phyloP scores from a whole-genome alignment of 2,329 filamentous ascomycete species.

The Xylariaceae sp. region DNA sequence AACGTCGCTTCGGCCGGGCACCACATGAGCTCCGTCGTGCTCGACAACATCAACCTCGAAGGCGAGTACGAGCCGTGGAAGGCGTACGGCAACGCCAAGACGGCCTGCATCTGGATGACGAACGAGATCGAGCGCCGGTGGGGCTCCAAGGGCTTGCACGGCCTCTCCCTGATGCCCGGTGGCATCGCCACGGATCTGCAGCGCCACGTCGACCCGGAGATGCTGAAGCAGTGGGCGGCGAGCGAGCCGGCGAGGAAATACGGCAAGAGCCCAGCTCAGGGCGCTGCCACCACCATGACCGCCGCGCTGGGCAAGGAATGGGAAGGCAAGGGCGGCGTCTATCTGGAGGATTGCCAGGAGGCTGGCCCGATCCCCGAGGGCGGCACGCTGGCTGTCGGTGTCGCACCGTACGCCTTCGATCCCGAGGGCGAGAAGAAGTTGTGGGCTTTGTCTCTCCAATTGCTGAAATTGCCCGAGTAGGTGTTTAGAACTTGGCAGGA shows the following conservation, averaged over 20 bases:
- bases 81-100: slow-evolving; percentile 37
- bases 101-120: slow-evolving; percentile 41
- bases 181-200: background rate
- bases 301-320: slow-evolving; percentile 34
- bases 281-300: slow-evolving; percentile 37
- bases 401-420: slow-evolving; percentile 9
- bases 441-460: slow-evolving; percentile 13
- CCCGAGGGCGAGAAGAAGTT: slow-evolving; percentile 8
- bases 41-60: slow-evolving; percentile 12
- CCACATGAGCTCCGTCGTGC: slow-evolving; percentile 5
- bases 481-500: too few relatives aligned
- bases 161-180: slow-evolving; percentile 21
- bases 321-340: slow-evolving; percentile 15
- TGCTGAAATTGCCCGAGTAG: too few relatives aligned
- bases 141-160: slow-evolving; percentile 36
- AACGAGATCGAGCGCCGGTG: slow-evolving; percentile 43
- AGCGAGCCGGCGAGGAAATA: background rate
- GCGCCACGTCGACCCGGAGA: background rate
- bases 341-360: slow-evolving; percentile 11
- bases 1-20: slow-evolving; percentile 14
- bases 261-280: slow-evolving; percentile 31
- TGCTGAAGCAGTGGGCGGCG: background rate
- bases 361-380: slow-evolving; percentile 1
- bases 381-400: background rate
- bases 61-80: slow-evolving; percentile 4